Conservation (phyloP, 331 rosid species). For the Erythrophleum ivorense region DNA sequence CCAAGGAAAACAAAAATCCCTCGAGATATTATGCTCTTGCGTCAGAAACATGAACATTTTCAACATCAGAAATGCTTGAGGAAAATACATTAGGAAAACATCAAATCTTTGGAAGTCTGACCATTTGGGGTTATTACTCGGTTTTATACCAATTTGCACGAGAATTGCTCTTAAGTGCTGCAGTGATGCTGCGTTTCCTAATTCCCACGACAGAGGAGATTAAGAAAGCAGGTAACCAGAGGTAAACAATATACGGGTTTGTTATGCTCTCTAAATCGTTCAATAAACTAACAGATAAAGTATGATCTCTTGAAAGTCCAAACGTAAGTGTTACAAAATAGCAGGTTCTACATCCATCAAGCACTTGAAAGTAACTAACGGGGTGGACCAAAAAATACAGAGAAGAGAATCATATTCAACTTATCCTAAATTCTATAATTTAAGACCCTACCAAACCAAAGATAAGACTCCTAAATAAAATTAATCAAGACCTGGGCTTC, state of each 20-base stretch:
- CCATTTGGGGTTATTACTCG: background rate
- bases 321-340: background rate
- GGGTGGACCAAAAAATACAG: background rate
- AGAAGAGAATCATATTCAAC: slow-evolving; percentile 19
- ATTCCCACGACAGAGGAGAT: background rate
- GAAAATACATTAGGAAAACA: background rate
- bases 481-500: slow-evolving; percentile 69
- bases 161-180: background rate
- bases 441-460: slow-evolving; percentile 5
- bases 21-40: background rate
- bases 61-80: background rate
- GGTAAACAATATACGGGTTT: background rate
- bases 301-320: background rate
- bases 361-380: slow-evolving; percentile 7
- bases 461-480: background rate
- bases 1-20: background rate
- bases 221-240: background rate
- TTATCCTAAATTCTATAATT: slow-evolving; percentile 26
- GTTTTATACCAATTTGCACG: background rate
- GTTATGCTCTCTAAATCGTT: background rate
- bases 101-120: background rate
- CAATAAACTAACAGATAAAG: background rate
- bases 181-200: background rate
- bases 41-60: background rate
- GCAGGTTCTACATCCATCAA: slow-evolving; percentile 18